Base-by-base conservation (phyloP, 306 rosid species). In the Senna tora region DNA sequence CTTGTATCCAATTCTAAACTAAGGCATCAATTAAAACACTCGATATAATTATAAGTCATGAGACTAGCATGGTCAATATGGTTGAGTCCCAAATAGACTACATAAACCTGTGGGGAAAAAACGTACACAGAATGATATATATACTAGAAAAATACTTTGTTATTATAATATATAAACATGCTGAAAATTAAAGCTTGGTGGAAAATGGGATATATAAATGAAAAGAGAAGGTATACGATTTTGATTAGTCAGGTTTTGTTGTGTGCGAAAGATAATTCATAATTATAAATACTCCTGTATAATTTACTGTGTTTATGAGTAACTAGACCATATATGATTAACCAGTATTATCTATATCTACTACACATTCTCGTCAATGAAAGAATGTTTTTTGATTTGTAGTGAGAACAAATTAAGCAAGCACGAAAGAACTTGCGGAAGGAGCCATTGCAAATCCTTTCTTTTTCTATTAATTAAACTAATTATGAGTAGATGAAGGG, bases 71-170 rank as follows among this genome's bases (percentile, higher is more conserved):
- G 79, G 19, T 10, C 17, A 61, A 60, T 49, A 62, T 38, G 68
- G 65, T 59, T 82, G 56, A 59, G 59, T 28, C 91, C 91, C 65
- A 84, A 72, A 70, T 87, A 84, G 33, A 87, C 87, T 62, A 84
- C 80, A 73, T 84, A 80, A 49, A 87, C 85, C 88, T 87, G 81
- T 60, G 38, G 13, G 41, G 2, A 38, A 13, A 45, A 51, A 65
- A 51, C 17, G n/a, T n/a, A 20, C 7, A 34, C 10, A 25, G 9
- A 57, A 56, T n/a, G 38, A 66, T 51, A 74, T 8, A 74, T 8
- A 39, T 9, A 53, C 16, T n/a, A 16, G 51, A 41, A 60, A n/a
- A 13, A 49, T 30, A 67, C 15, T 22, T 39, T 28, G 70, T 30
- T 47, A 51, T n/a, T 58, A 28, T 30, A 28, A 5, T 61, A 52